Conservation (phyloP, 441 rosid genomes). For the Theobroma grandiflorum region DNA sequence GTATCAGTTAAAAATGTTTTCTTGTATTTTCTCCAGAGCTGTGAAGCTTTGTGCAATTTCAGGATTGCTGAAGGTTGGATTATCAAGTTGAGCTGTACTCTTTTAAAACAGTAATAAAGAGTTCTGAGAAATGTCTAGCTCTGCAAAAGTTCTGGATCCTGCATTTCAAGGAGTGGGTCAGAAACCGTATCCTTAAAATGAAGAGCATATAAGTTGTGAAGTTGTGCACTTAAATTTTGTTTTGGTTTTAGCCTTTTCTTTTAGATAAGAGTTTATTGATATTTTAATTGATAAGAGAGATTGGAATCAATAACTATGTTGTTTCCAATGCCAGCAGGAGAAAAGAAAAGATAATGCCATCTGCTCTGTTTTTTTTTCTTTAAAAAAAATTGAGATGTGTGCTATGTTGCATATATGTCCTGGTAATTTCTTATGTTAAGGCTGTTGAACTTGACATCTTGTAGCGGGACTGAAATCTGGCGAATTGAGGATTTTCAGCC, state of each 20-base stretch:
- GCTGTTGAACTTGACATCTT: constrained; percentile 60
- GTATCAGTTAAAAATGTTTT: background rate
- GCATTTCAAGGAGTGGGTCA: constrained; percentile 97
- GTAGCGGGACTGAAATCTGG: constrained; percentile 99
- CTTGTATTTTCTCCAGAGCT: constrained; percentile 23
- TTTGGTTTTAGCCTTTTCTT: background rate
- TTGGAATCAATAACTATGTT: background rate
- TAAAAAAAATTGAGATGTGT: background rate
- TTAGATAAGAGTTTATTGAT: background rate
- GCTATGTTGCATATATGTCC: constrained; percentile 22
- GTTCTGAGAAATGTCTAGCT: constrained; percentile 67
- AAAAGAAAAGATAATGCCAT: background rate
- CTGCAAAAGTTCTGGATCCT: constrained; percentile 86
- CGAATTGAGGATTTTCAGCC: constrained; percentile 95
- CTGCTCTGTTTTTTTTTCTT: background rate
- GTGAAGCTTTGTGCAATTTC: constrained; percentile 34
- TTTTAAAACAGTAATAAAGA: constrained; percentile 34
- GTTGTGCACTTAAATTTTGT: constrained; percentile 1
- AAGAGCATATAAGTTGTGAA: constrained; percentile 22
- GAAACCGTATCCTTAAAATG: constrained; percentile 78
- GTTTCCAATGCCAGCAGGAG: background rate
- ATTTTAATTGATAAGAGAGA: constrained; percentile 5
- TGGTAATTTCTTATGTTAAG: constrained; percentile 24
- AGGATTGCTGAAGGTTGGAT: constrained; percentile 28
- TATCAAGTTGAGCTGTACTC: constrained; percentile 30